Conservation (phyloP, 805 yeast species). For the Ogataea nakhonphanomensis region DNA sequence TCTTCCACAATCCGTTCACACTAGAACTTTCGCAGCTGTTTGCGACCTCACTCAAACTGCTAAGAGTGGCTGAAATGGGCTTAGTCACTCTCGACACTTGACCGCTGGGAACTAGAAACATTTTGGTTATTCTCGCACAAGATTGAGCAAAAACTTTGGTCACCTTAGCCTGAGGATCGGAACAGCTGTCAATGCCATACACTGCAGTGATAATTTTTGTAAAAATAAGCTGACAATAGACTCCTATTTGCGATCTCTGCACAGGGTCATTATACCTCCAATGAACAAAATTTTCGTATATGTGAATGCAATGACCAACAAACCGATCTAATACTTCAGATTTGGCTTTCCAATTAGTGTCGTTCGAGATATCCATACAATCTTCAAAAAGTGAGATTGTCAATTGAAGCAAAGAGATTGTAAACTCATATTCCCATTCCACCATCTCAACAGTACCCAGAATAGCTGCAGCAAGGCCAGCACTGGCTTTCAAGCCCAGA, state of each 20-base stretch:
- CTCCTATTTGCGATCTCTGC: slow-evolving; percentile 63
- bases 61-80: slow-evolving; percentile 52
- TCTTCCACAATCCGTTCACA: slow-evolving; percentile 43
- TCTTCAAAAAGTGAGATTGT: slow-evolving; percentile 51
- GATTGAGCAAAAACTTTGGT: slow-evolving; percentile 51
- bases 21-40: slow-evolving; percentile 27
- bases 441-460: slow-evolving; percentile 73
- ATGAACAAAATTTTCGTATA: slow-evolving; percentile 68
- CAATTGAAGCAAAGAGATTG: slow-evolving; percentile 56
- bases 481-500: slow-evolving; percentile 57
- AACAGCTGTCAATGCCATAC: slow-evolving; percentile 48
- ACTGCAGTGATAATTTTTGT: slow-evolving; percentile 49
- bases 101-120: slow-evolving; percentile 52
- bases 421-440: slow-evolving; percentile 61
- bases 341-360: slow-evolving; percentile 41
- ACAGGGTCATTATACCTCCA: slow-evolving; percentile 60
- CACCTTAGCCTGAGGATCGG: slow-evolving; percentile 37
- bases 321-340: slow-evolving; percentile 54
- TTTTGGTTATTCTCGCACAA: slow-evolving; percentile 46
- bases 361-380: slow-evolving; percentile 40
- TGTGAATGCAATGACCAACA: slow-evolving; percentile 53
- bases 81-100: slow-evolving; percentile 51
- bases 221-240: slow-evolving; percentile 51
- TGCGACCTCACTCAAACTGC: slow-evolving; percentile 36
- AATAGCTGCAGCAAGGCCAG: slow-evolving; percentile 58